phyloP scores from a whole-genome alignment of 208 protist species.

The Leishmania martiniquensis region DNA sequence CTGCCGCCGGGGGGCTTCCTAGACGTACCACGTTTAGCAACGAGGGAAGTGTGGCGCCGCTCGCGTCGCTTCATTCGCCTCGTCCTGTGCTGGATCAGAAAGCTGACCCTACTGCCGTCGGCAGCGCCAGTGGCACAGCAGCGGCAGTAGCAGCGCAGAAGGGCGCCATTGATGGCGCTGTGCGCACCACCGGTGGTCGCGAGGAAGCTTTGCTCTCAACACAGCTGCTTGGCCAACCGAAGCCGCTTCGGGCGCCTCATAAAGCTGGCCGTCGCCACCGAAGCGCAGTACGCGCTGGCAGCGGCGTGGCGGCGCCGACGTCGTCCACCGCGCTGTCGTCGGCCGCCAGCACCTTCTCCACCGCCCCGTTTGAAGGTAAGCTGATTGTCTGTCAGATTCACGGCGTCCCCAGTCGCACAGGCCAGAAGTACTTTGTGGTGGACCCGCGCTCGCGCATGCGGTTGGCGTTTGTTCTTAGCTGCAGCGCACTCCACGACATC shows the following conservation, averaged over 20 bases:
- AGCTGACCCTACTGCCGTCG: not conserved
- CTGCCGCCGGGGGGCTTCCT: not conserved
- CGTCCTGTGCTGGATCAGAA: slow-evolving; percentile 1
- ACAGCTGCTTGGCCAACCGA: not conserved
- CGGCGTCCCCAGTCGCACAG: slow-evolving; percentile 49
- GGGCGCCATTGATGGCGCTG: not conserved
- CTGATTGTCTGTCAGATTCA: slow-evolving; percentile 79
- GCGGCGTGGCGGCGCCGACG: not conserved
- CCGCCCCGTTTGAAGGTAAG: slow-evolving; percentile 56
- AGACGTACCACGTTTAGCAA: not conserved
- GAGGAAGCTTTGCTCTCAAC: not conserved
- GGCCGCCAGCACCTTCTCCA: slow-evolving; percentile 5
- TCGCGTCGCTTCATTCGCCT: not conserved
- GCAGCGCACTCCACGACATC: slow-evolving; percentile 43
- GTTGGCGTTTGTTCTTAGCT: slow-evolving; percentile 73
- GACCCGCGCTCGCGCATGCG: slow-evolving; percentile 80
- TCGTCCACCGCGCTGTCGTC: not conserved
- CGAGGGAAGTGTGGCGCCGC: not conserved
- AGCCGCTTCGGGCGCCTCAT: slow-evolving; percentile 5
- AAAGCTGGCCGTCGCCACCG: slow-evolving; percentile 12
- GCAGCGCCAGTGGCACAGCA: not conserved
- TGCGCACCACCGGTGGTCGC: not conserved
- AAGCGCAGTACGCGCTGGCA: not conserved
- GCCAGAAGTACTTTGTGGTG: slow-evolving; percentile 78
- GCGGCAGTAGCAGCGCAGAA: not conserved